Percentiles rank a stretch among this genome's conserved stretches.
Evolutionary conservation across 805 yeast species (phyloP).

Genomic region (Hanseniaspora jakobsenii): DNA sequence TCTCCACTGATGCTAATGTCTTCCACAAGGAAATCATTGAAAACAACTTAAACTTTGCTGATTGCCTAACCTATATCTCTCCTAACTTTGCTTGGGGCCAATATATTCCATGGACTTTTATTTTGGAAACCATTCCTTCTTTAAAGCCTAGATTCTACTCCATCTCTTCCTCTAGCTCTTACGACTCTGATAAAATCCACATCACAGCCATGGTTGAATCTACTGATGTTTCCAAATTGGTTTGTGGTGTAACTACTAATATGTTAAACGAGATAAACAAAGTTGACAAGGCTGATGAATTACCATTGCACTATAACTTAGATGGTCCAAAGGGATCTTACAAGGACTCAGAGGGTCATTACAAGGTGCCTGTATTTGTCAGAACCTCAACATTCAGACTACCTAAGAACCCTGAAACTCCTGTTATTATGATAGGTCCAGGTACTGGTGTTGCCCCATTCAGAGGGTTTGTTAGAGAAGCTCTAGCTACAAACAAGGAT

Average conservation of each 20-base stretch:
- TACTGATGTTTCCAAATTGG: constrained; percentile 26
- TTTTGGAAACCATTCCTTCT: constrained; percentile 68
- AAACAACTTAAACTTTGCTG: constrained; percentile 60
- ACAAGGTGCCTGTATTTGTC: constrained; percentile 74
- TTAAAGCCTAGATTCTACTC: constrained; percentile 93
- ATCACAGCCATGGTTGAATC: constrained; percentile 89
- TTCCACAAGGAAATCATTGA: constrained; percentile 56
- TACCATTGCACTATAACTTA: constrained; percentile 52
- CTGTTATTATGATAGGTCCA: constrained; percentile 89
- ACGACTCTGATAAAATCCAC: constrained; percentile 63
- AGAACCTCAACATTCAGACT: constrained; percentile 91
- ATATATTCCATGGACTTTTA: constrained; percentile 65
- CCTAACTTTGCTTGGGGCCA: constrained; percentile 53
- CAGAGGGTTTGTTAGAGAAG: constrained; percentile 87
- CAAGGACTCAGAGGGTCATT: constrained; percentile 22
- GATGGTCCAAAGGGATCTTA: constrained; percentile 67
- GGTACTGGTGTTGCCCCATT: constrained; percentile 99
- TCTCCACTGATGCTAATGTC: constrained; percentile 55
- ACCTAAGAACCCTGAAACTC: constrained; percentile 72
- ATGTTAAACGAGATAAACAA: constrained; percentile 55
- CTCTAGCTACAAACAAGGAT: constrained; percentile 41
- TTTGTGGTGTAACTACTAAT: constrained; percentile 79
- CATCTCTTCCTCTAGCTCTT: constrained; percentile 75
- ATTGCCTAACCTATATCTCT: constrained; percentile 53
- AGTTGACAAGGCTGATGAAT: constrained; percentile 25